A percentile compares a stretch with the other conserved stretches of the same genome.
Evolutionary conservation across 306 rosid genomes (phyloP).

Genomic region (Cucurbita ficifolia): DNA sequence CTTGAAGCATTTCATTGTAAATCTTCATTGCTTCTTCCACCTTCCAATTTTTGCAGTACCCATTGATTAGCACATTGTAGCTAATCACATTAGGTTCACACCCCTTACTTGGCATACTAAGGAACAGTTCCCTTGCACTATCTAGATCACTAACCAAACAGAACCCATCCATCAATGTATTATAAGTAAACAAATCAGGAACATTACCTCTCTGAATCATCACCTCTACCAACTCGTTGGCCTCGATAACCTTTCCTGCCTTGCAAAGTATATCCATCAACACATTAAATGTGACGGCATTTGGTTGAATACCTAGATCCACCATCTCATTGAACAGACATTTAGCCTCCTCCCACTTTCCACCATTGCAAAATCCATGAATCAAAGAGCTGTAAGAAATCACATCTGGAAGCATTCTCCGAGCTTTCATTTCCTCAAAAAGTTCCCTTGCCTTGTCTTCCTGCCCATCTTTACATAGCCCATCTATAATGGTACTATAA

Average conservation of each 20-base stretch:
- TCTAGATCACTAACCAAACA: constrained; percentile 19
- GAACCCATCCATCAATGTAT: constrained; percentile 26
- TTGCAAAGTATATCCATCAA: constrained; percentile 19
- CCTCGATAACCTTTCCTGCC: constrained; percentile 23
- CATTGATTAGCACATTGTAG: constrained; percentile 24
- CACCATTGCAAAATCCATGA: constrained; percentile 24
- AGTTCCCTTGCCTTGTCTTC: constrained; percentile 25
- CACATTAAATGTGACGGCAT: constrained; percentile 24
- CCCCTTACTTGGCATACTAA: constrained; percentile 16
- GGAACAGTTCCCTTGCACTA: constrained; percentile 18
- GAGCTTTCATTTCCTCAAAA: constrained; percentile 26
- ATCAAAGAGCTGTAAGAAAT: constrained; percentile 24
- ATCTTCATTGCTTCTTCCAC: constrained; percentile 22
- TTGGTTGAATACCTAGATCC: constrained; percentile 30
- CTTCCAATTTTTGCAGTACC: constrained; percentile 17
- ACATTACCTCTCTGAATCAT: constrained; percentile 22
- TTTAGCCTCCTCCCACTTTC: constrained; percentile 26
- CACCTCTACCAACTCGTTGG: constrained; percentile 14
- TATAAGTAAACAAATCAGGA: constrained; percentile 16
- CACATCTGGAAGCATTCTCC: constrained; percentile 19
- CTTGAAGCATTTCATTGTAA: constrained; percentile 16
- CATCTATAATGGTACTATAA: constrained; percentile 24
- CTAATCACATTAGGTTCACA: constrained; percentile 13
- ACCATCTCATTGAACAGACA: constrained; percentile 29
- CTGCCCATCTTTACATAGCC: constrained; percentile 34